phyloP scores from a whole-genome alignment of 176 grass and related monocot genomes.

The Poa annua region DNA sequence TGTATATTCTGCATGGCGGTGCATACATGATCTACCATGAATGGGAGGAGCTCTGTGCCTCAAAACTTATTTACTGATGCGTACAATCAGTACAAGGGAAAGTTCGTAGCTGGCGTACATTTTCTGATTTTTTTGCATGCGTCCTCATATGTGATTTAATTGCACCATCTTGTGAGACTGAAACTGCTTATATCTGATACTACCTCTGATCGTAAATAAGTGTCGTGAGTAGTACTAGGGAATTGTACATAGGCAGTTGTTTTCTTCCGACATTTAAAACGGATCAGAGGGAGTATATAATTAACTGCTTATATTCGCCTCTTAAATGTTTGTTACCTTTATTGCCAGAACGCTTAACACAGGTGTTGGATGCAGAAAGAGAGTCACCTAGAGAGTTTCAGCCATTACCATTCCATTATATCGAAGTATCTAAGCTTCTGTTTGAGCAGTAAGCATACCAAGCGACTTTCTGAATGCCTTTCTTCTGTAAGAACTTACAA shows the following conservation, averaged over 20 bases:
- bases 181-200: background rate
- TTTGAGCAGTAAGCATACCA: slow-evolving; percentile 76
- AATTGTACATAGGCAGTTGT: too few relatives aligned
- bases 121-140: background rate
- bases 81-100: background rate
- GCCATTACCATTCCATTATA: slow-evolving; percentile 92
- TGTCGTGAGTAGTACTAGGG: too few relatives aligned
- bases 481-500: background rate
- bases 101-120: background rate
- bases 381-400: slow-evolving; percentile 95
- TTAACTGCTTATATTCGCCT: background rate
- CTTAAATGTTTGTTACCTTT: slow-evolving; percentile 11
- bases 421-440: slow-evolving; percentile 91
- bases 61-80: background rate
- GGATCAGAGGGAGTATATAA: too few relatives aligned
- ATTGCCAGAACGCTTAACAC: slow-evolving; percentile 79
- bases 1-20: background rate
- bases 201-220: too few relatives aligned
- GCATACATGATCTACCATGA: background rate
- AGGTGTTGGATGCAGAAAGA: slow-evolving; percentile 84
- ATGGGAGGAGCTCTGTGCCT: background rate
- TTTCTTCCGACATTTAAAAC: too few relatives aligned
- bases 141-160: too few relatives aligned
- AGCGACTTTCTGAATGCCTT: background rate
- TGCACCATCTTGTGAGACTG: background rate